Evolutionary conservation across 768 basidiomycete genomes (phyloP).

Genomic region (Boletus vermiculosoides): DNA sequence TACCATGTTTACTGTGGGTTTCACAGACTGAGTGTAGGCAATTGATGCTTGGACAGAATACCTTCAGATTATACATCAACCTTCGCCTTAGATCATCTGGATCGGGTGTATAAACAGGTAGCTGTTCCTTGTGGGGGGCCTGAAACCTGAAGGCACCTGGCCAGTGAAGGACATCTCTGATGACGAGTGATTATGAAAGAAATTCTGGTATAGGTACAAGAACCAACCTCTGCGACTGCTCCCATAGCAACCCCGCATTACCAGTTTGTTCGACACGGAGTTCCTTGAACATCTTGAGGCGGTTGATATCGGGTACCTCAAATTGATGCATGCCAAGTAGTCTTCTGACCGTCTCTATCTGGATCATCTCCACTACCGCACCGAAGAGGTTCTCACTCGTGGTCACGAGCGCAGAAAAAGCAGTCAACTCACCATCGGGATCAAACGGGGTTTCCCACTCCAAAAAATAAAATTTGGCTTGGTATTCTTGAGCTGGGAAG

Average conservation of each 20-base stretch:
- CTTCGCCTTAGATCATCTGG: conserved; percentile 31
- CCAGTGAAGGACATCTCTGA: conserved; percentile 42
- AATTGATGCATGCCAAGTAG: conserved; percentile 35
- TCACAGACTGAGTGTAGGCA: conserved; percentile 43
- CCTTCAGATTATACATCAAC: conserved; percentile 30
- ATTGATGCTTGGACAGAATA: conserved; percentile 47
- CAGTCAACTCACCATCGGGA: conserved; percentile 46
- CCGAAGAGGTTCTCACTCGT: neutral
- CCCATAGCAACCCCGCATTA: conserved; percentile 43
- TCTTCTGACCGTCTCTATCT: conserved; percentile 43
- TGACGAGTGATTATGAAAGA: neutral
- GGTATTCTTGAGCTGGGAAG: conserved; percentile 35
- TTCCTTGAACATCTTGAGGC: conserved; percentile 25
- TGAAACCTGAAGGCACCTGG: conserved; percentile 23
- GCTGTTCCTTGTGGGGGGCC: neutral
- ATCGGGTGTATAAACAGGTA: conserved; percentile 15
- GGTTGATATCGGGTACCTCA: conserved; percentile 37
- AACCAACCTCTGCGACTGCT: conserved; percentile 41
- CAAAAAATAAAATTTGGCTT: conserved; percentile 26
- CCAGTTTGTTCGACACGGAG: conserved; percentile 23
- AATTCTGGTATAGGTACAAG: neutral
- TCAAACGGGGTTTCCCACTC: conserved; percentile 43
- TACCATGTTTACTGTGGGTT: conserved; percentile 44
- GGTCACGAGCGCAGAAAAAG: neutral
- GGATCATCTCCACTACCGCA: conserved; percentile 46